Evolutionary conservation across 1,284 basidiomycete genomes (phyloP).

Genomic region (Polyporus tsugae): DNA sequence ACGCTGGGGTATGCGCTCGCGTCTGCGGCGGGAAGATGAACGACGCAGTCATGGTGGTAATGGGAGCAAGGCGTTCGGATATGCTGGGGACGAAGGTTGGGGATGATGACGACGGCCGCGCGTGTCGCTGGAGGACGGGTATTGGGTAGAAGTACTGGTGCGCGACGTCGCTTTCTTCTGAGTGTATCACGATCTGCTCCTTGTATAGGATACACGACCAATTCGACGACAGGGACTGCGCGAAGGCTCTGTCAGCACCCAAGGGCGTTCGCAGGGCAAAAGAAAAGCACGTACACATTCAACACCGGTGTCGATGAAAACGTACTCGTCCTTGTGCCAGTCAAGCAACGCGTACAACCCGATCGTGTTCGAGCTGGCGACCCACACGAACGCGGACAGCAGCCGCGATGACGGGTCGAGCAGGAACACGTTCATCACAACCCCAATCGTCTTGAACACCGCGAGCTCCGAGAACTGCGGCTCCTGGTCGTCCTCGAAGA

Average conservation of each 20-base stretch:
- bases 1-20: conserved; percentile 28
- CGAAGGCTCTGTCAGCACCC: conserved; percentile 15
- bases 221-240: conserved; percentile 66
- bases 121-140: conserved; percentile 51
- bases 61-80: conserved; percentile 39
- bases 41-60: conserved; percentile 35
- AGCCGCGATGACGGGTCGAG: conserved; percentile 68
- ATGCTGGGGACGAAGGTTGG: conserved; percentile 47
- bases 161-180: conserved; percentile 65
- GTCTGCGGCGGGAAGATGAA: conserved; percentile 45
- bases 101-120: conserved; percentile 39
- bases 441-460: conserved; percentile 67
- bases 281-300: conserved; percentile 64
- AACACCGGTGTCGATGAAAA: conserved; percentile 76
- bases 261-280: neutral
- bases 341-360: conserved; percentile 73
- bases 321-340: conserved; percentile 69
- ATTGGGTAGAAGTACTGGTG: conserved; percentile 67
- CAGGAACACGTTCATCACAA: conserved; percentile 81
- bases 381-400: conserved; percentile 74
- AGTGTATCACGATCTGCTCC: conserved; percentile 73
- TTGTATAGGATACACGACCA: conserved; percentile 76
- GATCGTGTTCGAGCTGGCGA: conserved; percentile 55
- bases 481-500: conserved; percentile 36
- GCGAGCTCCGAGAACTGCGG: conserved; percentile 60